Conservation (phyloP, 1,284 basidiomycete genomes). For the Cryptococcus depauperatus region DNA sequence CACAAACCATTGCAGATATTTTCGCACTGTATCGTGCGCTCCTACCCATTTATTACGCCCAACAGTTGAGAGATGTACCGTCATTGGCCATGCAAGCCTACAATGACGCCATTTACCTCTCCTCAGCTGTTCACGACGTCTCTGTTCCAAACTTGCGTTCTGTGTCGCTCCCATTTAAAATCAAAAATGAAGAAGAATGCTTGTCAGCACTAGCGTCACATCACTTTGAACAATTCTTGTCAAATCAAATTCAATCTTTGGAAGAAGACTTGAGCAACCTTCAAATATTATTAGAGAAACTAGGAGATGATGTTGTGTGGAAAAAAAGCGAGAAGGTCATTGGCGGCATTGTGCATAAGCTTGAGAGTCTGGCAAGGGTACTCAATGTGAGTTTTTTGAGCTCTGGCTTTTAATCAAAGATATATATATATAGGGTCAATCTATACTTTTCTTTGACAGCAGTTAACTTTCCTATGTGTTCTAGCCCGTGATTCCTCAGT, state of each 20-base stretch:
- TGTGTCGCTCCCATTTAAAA: too few species aligned
- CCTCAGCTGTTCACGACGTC: too few species aligned
- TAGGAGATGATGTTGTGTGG: slow-evolving; percentile 65
- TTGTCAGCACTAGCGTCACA: too few species aligned
- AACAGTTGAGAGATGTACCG: slow-evolving; percentile 52
- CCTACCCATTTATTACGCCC: slow-evolving; percentile 61
- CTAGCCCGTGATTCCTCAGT: slow-evolving; percentile 52
- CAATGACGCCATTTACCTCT: slow-evolving; percentile 79
- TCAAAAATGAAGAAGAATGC: too few species aligned
- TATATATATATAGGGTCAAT: too few species aligned
- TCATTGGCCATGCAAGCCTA: slow-evolving; percentile 67
- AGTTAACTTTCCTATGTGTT: slow-evolving; percentile 3
- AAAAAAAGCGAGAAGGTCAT: slow-evolving; percentile 68
- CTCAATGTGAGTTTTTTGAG: slow-evolving; percentile 57
- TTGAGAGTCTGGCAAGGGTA: slow-evolving; percentile 57
- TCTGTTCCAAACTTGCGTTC: too few species aligned
- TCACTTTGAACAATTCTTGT: too few species aligned
- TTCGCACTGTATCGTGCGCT: slow-evolving; percentile 76
- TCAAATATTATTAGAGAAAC: too few species aligned
- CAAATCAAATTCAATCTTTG: too few species aligned
- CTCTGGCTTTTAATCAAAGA: not conserved
- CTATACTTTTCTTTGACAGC: not conserved
- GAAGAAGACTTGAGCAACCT: too few species aligned
- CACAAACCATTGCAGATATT: slow-evolving; percentile 53
- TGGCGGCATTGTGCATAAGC: slow-evolving; percentile 57